Evolutionary conservation across 352 stramenopile genomes (phyloP).

Genomic region (Phytophthora macrochlamydospora): DNA sequence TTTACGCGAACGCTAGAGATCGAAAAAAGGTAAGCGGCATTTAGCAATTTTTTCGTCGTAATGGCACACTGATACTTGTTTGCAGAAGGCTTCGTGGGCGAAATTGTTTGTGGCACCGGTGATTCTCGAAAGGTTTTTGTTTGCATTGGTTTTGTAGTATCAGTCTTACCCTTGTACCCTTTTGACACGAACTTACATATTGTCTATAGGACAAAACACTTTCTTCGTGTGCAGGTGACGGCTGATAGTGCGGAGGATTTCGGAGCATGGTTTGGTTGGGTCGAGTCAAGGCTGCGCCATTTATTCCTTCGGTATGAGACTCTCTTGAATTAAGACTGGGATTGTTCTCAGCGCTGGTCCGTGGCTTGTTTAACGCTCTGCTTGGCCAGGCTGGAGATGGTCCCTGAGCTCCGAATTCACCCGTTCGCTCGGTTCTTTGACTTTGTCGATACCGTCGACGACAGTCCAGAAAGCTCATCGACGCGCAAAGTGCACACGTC

Average conservation of each 20-base stretch:
- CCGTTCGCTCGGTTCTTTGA: conserved; percentile 88
- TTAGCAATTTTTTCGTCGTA: no score
- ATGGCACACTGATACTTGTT: conserved; percentile 11
- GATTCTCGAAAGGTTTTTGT: conserved; percentile 78
- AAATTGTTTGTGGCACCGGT: conserved; percentile 73
- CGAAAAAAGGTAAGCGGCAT: conserved; percentile 65
- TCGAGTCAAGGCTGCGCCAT: conserved; percentile 84
- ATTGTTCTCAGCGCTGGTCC: background rate
- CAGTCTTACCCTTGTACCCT: conserved; percentile 9
- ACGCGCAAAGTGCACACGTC: conserved; percentile 45
- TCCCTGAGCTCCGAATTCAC: conserved; percentile 63
- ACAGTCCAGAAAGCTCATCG: conserved; percentile 12
- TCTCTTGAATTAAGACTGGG: no score
- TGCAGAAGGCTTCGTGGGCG: conserved; percentile 76
- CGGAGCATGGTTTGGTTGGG: conserved; percentile 84
- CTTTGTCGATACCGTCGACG: conserved; percentile 36
- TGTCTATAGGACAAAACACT: conserved; percentile 69
- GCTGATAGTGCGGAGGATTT: conserved; percentile 59
- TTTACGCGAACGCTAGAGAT: conserved; percentile 76
- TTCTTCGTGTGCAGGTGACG: conserved; percentile 80
- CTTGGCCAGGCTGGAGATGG: conserved; percentile 54
- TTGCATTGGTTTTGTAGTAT: background rate
- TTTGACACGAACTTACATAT: conserved; percentile 10
- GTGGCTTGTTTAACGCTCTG: conserved; percentile 11
- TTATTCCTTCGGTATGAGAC: conserved; percentile 74